Conservation (phyloP, 1,284 basidiomycete species). For the Ceratorhiza oryzae-sativae region DNA sequence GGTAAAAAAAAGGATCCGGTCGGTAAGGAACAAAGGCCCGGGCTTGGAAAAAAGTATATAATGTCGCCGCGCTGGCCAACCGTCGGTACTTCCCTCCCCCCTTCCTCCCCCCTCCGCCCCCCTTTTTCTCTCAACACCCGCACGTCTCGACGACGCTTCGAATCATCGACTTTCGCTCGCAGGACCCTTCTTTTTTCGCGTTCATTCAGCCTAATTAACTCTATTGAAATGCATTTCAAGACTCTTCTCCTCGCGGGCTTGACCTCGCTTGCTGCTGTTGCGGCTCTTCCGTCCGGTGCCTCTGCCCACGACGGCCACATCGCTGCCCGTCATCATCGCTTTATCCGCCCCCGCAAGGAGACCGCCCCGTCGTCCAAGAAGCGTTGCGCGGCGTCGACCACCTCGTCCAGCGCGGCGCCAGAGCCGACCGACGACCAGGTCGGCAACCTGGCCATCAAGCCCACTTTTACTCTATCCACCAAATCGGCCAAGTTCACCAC, state of each 20-base stretch:
- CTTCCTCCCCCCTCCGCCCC: neutral
- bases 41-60: neutral
- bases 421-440: conserved; percentile 5
- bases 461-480: neutral
- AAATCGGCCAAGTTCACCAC: neutral
- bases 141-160: conserved; percentile 30
- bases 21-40: conserved; percentile 12
- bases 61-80: neutral
- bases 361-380: neutral
- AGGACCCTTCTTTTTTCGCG: neutral
- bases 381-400: conserved; percentile 18
- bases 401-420: neutral
- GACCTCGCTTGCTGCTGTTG: conserved; percentile 33
- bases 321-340: conserved; percentile 22
- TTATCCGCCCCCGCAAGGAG: conserved; percentile 18
- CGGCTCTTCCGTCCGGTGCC: conserved; percentile 16
- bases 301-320: conserved; percentile 2
- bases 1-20: conserved; percentile 29
- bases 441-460: conserved; percentile 8
- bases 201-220: conserved; percentile 1
- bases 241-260: conserved; percentile 27
- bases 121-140: neutral
- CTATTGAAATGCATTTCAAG: conserved; percentile 35
- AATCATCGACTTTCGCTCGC: neutral
- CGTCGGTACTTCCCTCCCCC: neutral